phyloP scores from a whole-genome alignment of 2,329 filamentous ascomycete species.

The Dissoconium aciculare region DNA sequence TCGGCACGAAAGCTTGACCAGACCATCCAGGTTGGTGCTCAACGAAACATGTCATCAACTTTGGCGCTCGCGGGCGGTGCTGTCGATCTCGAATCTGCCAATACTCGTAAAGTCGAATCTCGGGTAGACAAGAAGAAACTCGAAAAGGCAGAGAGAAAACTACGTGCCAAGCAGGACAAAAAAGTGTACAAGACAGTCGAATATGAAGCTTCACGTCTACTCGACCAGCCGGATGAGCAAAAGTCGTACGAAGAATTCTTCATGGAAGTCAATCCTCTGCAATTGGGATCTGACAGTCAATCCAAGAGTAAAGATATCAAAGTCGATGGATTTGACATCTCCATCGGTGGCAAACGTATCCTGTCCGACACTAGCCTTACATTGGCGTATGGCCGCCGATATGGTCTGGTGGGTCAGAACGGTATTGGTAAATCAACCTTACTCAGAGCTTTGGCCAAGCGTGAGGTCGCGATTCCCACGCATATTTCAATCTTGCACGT shows the following conservation, averaged over 20 bases:
- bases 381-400: conserved; percentile 79
- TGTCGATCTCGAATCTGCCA: conserved; percentile 88
- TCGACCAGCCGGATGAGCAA: conserved; percentile 66
- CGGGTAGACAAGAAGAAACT: conserved; percentile 98
- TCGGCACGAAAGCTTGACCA: conserved; percentile 78
- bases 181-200: conserved; percentile 97
- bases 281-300: conserved; percentile 54
- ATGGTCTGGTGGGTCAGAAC: conserved; percentile 97
- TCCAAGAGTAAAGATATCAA: conserved; percentile 98
- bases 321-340: conserved; percentile 87
- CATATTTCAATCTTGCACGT: conserved; percentile 99
- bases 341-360: conserved; percentile 78
- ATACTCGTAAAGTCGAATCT: conserved; percentile 85
- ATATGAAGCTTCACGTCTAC: conserved; percentile 83
- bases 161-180: conserved; percentile 95
- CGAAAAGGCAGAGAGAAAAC: conserved; percentile 95
- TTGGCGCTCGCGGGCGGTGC: conserved; percentile 68
- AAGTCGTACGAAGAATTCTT: conserved; percentile 99
- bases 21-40: conserved; percentile 82
- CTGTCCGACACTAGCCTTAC: conserved; percentile 81
- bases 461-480: conserved; percentile 87
- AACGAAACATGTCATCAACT: conserved; percentile 92
- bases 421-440: conserved; percentile 85
- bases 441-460: conserved; percentile 72
- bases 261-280: conserved; percentile 96